These are phyloP conservation scores for Leucaena leucocephala DNA, from an alignment of 306 rosid species.

Conservation along the genomic window DNA sequence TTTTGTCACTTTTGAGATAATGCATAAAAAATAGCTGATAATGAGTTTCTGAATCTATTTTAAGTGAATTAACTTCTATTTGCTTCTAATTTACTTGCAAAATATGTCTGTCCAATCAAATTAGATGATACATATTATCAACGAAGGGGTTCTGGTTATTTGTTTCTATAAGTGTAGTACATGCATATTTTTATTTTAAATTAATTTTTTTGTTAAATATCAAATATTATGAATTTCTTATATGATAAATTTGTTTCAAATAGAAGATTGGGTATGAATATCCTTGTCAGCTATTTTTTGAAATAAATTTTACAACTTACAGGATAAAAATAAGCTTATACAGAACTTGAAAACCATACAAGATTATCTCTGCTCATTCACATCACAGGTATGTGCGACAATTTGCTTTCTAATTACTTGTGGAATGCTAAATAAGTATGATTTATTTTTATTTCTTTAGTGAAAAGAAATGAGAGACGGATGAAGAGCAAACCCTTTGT, in stretches of 20 bases:
- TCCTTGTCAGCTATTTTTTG: constrained; percentile 15
- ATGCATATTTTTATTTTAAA: background rate
- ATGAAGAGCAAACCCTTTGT: background rate
- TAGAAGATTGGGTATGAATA: constrained; percentile 21
- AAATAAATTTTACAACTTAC: constrained; percentile 40
- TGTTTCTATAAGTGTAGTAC: background rate
- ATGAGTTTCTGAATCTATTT: background rate
- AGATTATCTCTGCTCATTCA: constrained; percentile 90
- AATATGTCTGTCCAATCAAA: background rate
- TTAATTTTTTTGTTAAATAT: background rate
- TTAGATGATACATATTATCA: background rate
- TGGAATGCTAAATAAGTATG: background rate
- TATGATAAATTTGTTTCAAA: background rate
- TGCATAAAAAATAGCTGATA: background rate
- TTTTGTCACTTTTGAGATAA: background rate
- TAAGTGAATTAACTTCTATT: background rate
- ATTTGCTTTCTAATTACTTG: background rate
- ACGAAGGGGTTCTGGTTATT: background rate
- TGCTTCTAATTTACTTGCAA: background rate
- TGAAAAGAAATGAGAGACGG: background rate
- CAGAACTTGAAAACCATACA: constrained; percentile 89
- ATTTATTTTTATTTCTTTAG: background rate
- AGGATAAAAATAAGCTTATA: constrained; percentile 80
- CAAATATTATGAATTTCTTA: background rate
- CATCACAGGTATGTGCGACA: constrained; percentile 67